phyloP scores from a whole-genome alignment of 2,329 filamentous ascomycete genomes.

The Arthrobotrys sphaeroides region DNA sequence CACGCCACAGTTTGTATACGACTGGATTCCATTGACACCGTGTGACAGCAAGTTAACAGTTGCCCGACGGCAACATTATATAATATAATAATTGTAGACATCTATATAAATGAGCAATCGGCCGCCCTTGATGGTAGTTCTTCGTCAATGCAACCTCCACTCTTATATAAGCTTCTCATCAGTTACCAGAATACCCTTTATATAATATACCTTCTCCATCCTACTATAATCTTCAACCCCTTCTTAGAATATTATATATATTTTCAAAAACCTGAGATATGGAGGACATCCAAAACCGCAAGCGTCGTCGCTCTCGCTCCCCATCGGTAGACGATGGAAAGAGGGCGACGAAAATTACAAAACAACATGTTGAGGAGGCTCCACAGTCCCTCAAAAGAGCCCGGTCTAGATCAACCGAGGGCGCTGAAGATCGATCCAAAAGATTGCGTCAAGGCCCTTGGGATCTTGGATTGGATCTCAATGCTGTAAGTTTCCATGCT shows the following conservation, averaged over 20 bases:
- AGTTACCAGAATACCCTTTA: too few species aligned
- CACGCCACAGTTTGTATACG: too few species aligned
- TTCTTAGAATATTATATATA: not conserved
- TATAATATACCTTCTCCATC: too few species aligned
- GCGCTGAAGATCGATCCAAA: not conserved
- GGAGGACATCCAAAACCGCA: not conserved
- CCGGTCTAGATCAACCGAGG: not conserved
- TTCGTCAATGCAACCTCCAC: too few species aligned
- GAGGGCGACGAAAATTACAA: constrained; percentile 11
- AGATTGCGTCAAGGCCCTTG: constrained; percentile 8
- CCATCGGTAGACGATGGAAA: not conserved
- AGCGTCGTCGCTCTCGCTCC: constrained; percentile 9
- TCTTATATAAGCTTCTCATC: too few species aligned
- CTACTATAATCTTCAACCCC: too few species aligned
- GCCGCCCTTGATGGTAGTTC: too few species aligned
- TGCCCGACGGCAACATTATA: too few species aligned
- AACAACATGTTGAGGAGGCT: not conserved
- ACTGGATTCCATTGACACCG: too few species aligned
- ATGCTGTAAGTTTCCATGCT: not conserved
- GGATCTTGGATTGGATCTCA: not conserved
- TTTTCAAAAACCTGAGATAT: not conserved
- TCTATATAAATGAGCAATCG: too few species aligned
- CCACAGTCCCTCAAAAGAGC: constrained; percentile 3
- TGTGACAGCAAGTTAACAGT: too few species aligned
- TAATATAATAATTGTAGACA: too few species aligned